These are phyloP conservation scores for Serendipita sp. DNA, from an alignment of 1,284 basidiomycete species.

Conservation along the genomic window DNA sequence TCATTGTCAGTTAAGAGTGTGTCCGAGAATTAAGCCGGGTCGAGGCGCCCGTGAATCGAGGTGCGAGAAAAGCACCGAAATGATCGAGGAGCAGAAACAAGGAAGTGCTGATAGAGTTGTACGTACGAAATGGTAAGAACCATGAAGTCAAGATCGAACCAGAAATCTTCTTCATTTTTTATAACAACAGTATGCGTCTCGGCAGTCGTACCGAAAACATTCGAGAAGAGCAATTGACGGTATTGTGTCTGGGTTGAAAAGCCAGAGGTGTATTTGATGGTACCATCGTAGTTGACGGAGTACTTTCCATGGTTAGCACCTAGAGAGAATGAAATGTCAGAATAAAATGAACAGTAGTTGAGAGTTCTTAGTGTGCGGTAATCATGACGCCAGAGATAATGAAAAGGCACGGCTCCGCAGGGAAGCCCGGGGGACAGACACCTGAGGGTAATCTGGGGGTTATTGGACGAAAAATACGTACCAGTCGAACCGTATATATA, in stretches of 20 bases:
- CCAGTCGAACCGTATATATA: not conserved
- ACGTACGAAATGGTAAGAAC: not conserved
- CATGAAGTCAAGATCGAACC: not conserved
- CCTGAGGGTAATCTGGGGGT: no score
- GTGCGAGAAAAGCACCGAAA: not conserved
- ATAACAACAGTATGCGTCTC: not conserved
- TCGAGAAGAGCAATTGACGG: not conserved
- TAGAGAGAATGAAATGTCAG: not conserved
- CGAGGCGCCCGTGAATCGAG: not conserved
- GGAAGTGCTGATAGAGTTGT: not conserved
- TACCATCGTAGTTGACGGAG: not conserved
- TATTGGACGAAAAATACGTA: not conserved
- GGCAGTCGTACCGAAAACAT: not conserved
- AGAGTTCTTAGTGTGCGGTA: not conserved
- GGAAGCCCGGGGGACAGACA: no score
- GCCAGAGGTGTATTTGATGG: constrained; percentile 2
- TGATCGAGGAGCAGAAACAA: not conserved
- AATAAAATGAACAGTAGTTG: not conserved
- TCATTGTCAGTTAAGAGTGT: not conserved
- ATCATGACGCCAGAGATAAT: not conserved
- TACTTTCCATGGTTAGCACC: not conserved
- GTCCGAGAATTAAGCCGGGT: not conserved
- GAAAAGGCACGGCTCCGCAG: not conserved
- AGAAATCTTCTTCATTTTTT: constrained; percentile 5
- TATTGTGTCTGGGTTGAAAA: not conserved